Conservation (phyloP, 2,329 filamentous ascomycete genomes). For the Aaosphaeria pasadenensis region DNA sequence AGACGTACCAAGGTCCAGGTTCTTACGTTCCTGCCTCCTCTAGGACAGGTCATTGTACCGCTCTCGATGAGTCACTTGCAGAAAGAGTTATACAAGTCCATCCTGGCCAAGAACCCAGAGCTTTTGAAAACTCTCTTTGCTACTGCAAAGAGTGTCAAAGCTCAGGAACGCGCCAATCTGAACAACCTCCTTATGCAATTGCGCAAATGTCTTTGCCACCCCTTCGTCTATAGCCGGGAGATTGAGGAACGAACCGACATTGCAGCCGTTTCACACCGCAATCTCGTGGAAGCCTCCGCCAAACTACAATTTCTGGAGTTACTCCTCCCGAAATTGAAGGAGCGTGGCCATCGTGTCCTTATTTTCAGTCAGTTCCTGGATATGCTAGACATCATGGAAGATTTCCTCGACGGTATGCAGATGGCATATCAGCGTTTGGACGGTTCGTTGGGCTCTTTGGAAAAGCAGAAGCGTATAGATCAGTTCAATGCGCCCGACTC, state of each 20-base stretch:
- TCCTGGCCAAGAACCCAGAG: conserved; percentile 84
- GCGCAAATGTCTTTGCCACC: conserved; percentile 90
- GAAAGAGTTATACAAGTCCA: conserved; percentile 91
- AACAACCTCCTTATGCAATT: conserved; percentile 97
- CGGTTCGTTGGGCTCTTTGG: conserved; percentile 72
- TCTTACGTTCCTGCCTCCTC: conserved; percentile 84
- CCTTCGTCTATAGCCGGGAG: conserved; percentile 86
- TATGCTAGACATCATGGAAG: conserved; percentile 84
- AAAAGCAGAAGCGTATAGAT: conserved; percentile 94
- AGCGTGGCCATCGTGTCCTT: conserved; percentile 83
- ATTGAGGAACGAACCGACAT: conserved; percentile 79
- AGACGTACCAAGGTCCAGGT: conserved; percentile 87
- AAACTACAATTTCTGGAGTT: conserved; percentile 82
- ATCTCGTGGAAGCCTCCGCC: conserved; percentile 85
- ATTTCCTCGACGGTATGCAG: conserved; percentile 77
- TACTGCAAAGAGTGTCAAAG: conserved; percentile 57
- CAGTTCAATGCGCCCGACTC: conserved; percentile 86
- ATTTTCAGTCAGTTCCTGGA: conserved; percentile 95
- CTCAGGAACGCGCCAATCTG: conserved; percentile 71
- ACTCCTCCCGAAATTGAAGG: conserved; percentile 82
- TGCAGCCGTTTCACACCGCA: conserved; percentile 64
- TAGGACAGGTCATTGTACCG: conserved; percentile 92
- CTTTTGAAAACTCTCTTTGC: conserved; percentile 85
- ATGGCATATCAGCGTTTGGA: conserved; percentile 78
- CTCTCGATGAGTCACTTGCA: conserved; percentile 95